These are phyloP conservation scores for Spergularia bocconei DNA, from an alignment of 148 eudicot genomes.

Conservation along the genomic window DNA sequence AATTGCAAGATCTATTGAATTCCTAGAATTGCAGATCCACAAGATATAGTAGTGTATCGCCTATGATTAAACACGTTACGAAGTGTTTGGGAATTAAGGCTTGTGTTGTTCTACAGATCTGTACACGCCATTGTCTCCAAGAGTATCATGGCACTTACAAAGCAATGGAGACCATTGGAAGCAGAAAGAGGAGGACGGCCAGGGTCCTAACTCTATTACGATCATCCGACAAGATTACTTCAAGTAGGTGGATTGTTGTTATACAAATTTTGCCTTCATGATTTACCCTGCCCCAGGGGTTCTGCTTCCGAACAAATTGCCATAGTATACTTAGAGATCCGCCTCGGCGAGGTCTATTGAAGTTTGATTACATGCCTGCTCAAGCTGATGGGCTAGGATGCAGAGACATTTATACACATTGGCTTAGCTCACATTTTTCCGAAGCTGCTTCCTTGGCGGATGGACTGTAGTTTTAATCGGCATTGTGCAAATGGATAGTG, in stretches of 20 bases:
- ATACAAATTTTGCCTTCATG: not conserved
- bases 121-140: slow-evolving; percentile 48
- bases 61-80: not conserved
- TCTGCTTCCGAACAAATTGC: slow-evolving; percentile 15
- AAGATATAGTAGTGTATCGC: too few relatives aligned
- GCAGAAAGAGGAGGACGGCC: slow-evolving; percentile 38
- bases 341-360: slow-evolving; percentile 9
- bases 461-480: slow-evolving; percentile 4
- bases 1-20: not conserved
- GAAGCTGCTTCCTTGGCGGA: slow-evolving; percentile 17
- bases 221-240: slow-evolving; percentile 43
- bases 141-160: slow-evolving; percentile 40
- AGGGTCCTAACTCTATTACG: slow-evolving; percentile 31
- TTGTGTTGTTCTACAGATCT: slow-evolving; percentile 25
- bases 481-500: slow-evolving; percentile 15
- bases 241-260: slow-evolving; percentile 19
- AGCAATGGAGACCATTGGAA: slow-evolving; percentile 43
- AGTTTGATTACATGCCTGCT: slow-evolving; percentile 14
- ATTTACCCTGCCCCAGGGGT: slow-evolving; percentile 1
- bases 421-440: slow-evolving; percentile 7
- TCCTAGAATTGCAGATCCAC: not conserved
- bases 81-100: not conserved
- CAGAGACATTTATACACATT: not conserved
- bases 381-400: not conserved
- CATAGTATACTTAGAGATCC: slow-evolving; percentile 1